Evolutionary conservation across 2,329 filamentous ascomycete species (phyloP).

Genomic region (Alternaria gaisen): DNA sequence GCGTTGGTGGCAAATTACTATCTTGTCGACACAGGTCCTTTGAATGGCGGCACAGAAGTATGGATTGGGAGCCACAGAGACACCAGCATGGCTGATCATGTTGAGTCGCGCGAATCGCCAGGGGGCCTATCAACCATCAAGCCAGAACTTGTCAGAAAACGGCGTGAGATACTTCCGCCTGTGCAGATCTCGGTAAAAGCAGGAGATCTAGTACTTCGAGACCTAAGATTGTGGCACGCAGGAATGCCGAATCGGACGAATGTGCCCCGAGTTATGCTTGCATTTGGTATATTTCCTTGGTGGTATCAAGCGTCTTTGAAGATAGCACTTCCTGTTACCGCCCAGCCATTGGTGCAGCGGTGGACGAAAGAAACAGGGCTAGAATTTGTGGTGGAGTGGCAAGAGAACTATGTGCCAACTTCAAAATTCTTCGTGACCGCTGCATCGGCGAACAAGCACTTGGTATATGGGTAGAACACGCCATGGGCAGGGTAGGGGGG

Average conservation of each 20-base stretch:
- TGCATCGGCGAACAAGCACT: not conserved
- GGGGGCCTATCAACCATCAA: not conserved
- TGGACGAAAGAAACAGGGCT: not conserved
- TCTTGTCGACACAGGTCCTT: not conserved
- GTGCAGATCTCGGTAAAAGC: not conserved
- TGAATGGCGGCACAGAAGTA: not conserved
- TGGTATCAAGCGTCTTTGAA: not conserved
- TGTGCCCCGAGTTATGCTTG: not conserved
- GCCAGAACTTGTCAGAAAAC: not conserved
- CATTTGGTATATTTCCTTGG: not conserved
- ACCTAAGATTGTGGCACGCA: not conserved
- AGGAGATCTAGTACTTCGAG: not conserved
- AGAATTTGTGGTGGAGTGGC: not conserved
- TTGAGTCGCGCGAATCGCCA: not conserved
- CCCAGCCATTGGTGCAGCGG: not conserved
- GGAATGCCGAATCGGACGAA: not conserved
- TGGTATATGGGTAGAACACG: not conserved
- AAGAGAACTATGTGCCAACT: not conserved
- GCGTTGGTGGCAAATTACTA: not conserved
- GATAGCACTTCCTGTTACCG: not conserved
- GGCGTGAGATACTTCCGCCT: not conserved
- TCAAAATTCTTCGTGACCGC: not conserved
- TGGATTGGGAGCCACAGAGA: not conserved
- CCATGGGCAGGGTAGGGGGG: not conserved
- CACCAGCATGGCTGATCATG: not conserved